Percentiles rank a stretch among this genome's conserved stretches.
Conservation (phyloP, 2,329 filamentous ascomycete genomes). For the Aspergillus sp. region DNA sequence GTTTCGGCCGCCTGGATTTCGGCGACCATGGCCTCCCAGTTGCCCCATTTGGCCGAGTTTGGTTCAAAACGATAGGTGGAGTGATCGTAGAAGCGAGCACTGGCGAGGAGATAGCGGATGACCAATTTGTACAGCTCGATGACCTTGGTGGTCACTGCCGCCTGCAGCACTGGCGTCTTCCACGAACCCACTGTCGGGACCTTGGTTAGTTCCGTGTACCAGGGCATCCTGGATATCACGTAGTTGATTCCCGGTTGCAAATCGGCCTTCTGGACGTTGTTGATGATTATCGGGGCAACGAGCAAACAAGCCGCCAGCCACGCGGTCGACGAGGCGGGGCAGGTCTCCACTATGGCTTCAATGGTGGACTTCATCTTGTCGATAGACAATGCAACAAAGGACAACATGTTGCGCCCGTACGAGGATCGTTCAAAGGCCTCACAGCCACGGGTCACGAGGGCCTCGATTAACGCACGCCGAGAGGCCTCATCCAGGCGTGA, state of each 20-base stretch:
- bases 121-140: background rate
- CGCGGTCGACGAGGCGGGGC: slow-evolving; percentile 1
- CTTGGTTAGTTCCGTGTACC: slow-evolving; percentile 1
- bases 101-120: background rate
- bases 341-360: background rate
- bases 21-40: background rate
- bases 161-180: background rate
- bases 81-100: background rate
- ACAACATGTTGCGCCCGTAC: slow-evolving; percentile 2
- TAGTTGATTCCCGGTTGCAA: background rate
- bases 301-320: background rate
- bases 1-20: background rate
- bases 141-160: background rate
- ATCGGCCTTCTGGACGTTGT: background rate
- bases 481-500: background rate
- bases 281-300: slow-evolving; percentile 1
- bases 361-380: background rate
- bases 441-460: background rate
- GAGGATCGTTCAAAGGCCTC: background rate
- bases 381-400: background rate
- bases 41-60: background rate
- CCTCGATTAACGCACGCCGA: background rate
- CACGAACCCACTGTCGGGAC: background rate
- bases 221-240: background rate
- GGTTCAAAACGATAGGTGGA: background rate